Percentiles rank a stretch among this genome's conserved stretches.
Evolutionary conservation across 441 rosid species (phyloP).

Genomic region (Gossypium lobatum): DNA sequence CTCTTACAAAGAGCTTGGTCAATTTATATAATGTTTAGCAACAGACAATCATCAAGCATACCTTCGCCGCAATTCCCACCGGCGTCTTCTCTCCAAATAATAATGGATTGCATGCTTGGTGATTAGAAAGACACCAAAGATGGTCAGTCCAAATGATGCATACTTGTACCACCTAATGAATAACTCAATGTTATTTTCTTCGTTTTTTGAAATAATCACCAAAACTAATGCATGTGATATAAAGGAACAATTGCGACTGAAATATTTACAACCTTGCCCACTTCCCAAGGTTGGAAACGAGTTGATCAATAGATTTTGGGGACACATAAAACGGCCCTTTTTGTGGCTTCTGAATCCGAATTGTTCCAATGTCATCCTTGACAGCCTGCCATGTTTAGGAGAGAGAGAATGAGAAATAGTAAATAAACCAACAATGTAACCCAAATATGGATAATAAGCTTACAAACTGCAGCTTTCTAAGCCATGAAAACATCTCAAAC

Average conservation of each 20-base stretch:
- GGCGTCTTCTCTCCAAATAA: slow-evolving; percentile 49
- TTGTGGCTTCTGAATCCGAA: slow-evolving; percentile 78
- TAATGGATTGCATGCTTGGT: slow-evolving; percentile 40
- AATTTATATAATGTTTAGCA: background rate
- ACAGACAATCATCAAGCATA: slow-evolving; percentile 12
- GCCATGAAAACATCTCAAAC: background rate
- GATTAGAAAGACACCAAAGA: slow-evolving; percentile 40
- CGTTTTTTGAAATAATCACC: slow-evolving; percentile 3
- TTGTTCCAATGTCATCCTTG: slow-evolving; percentile 67
- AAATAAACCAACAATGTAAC: slow-evolving; percentile 3
- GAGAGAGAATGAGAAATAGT: slow-evolving; percentile 7
- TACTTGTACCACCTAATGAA: slow-evolving; percentile 72
- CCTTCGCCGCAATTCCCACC: slow-evolving; percentile 49
- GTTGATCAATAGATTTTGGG: slow-evolving; percentile 71
- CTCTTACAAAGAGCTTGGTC: background rate
- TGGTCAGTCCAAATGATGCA: slow-evolving; percentile 66
- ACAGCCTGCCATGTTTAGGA: slow-evolving; percentile 44
- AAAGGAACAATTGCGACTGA: background rate
- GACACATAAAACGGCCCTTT: slow-evolving; percentile 87
- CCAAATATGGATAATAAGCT: slow-evolving; percentile 1
- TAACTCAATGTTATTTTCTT: slow-evolving; percentile 15
- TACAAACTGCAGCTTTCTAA: background rate
- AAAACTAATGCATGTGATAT: background rate
- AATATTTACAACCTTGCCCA: slow-evolving; percentile 69
- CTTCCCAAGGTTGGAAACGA: slow-evolving; percentile 76